These are phyloP conservation scores for Debaryomyces udenii DNA, from an alignment of 1,139 yeast genomes.

Conservation along the genomic window DNA sequence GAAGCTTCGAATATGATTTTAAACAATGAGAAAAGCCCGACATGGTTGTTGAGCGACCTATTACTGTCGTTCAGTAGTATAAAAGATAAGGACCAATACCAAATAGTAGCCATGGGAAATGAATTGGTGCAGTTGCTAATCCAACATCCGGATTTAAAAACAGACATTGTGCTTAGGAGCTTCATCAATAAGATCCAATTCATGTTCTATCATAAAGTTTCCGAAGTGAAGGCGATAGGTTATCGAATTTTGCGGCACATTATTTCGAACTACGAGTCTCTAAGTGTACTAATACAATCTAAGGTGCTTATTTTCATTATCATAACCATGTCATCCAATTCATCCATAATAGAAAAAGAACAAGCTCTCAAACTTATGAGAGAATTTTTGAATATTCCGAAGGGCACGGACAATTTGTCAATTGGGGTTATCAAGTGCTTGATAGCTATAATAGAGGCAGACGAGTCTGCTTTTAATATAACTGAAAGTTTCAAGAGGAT, in stretches of 20 bases:
- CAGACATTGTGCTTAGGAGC: conserved; percentile 65
- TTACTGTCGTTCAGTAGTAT: conserved; percentile 28
- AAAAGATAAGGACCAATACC: conserved; percentile 45
- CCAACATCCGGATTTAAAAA: conserved; percentile 61
- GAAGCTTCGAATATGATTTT: conserved; percentile 3
- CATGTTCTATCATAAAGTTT: conserved; percentile 58
- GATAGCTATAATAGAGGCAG: conserved; percentile 68
- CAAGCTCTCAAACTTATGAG: conserved; percentile 79
- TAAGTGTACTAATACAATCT: conserved; percentile 47
- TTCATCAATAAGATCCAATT: conserved; percentile 63
- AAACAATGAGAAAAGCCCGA: conserved; percentile 32
- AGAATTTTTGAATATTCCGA: conserved; percentile 57
- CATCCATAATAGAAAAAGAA: conserved; percentile 64
- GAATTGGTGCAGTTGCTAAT: conserved; percentile 61
- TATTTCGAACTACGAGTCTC: conserved; percentile 55
- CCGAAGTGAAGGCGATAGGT: conserved; percentile 74
- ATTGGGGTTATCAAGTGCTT: conserved; percentile 73
- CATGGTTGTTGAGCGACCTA: conserved; percentile 42
- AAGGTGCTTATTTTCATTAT: conserved; percentile 67
- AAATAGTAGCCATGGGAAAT: conserved; percentile 61
- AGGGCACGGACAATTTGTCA: conserved; percentile 59
- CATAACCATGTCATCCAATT: conserved; percentile 60
- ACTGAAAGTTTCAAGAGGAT: conserved; percentile 54
- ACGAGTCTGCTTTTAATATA: conserved; percentile 29
- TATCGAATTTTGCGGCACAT: conserved; percentile 72